Evolutionary conservation across 805 yeast species (phyloP).

Genomic region (Candida parachauliodes): DNA sequence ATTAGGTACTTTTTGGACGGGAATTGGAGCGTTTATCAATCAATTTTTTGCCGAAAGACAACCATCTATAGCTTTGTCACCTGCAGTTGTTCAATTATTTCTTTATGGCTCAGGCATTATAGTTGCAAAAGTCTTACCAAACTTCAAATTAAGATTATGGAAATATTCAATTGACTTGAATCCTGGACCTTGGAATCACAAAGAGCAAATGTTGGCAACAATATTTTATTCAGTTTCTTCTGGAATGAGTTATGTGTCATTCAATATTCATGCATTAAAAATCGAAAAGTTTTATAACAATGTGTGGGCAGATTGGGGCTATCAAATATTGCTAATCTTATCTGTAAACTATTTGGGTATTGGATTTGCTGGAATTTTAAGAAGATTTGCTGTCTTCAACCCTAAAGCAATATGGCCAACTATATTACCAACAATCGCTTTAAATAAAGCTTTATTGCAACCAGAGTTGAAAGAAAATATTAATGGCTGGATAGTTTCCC

Average conservation of each 20-base stretch:
- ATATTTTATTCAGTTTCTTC: constrained; percentile 35
- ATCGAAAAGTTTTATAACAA: constrained; percentile 19
- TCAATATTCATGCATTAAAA: constrained; percentile 22
- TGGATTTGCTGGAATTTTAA: constrained; percentile 27
- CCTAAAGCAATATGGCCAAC: constrained; percentile 24
- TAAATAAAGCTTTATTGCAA: constrained; percentile 24
- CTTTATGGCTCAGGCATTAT: constrained; percentile 43
- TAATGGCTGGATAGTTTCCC: constrained; percentile 28
- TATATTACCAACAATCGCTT: constrained; percentile 25
- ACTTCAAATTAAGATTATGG: constrained; percentile 22
- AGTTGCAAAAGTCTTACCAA: constrained; percentile 32
- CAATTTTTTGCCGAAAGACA: constrained; percentile 53
- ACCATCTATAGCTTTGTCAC: constrained; percentile 41
- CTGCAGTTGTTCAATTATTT: constrained; percentile 44
- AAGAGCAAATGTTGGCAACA: constrained; percentile 66
- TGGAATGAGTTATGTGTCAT: constrained; percentile 22
- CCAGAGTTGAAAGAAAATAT: constrained; percentile 22
- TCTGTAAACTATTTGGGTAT: constrained; percentile 25
- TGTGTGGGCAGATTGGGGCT: constrained; percentile 25
- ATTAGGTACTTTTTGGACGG: constrained; percentile 47
- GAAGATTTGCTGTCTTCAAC: constrained; percentile 25
- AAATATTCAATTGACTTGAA: constrained; percentile 27
- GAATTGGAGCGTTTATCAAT: constrained; percentile 51
- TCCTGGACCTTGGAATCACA: constrained; percentile 56
- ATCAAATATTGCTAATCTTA: constrained; percentile 20